A percentile compares a stretch with the other conserved stretches of the same genome.
Conservation (phyloP, 139 green algal species). For the Asterochloris erici region DNA sequence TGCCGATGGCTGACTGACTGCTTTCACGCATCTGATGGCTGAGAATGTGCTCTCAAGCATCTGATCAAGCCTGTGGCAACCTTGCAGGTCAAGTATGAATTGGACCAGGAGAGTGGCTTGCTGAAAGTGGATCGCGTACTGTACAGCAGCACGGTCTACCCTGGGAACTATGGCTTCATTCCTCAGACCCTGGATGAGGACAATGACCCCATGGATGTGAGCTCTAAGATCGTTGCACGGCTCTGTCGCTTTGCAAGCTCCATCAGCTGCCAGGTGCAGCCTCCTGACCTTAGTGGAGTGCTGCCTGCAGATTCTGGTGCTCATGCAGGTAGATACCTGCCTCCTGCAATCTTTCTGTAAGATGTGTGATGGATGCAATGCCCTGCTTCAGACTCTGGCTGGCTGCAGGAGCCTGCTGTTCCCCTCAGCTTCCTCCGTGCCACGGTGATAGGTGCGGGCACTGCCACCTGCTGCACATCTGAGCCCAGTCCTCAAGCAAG, state of each 20-base stretch:
- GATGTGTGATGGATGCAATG: too few relatives aligned
- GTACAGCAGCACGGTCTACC: slow-evolving; percentile 85
- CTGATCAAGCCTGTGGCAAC: background rate
- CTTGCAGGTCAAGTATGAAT: slow-evolving; percentile 93
- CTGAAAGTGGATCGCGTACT: slow-evolving; percentile 89
- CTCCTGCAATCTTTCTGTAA: too few relatives aligned
- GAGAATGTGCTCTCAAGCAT: too few relatives aligned
- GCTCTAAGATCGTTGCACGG: too few relatives aligned
- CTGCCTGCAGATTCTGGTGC: slow-evolving; percentile 52
- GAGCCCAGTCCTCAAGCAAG: background rate
- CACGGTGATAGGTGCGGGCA: slow-evolving; percentile 72
- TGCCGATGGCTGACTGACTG: too few relatives aligned
- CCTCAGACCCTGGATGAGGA: slow-evolving; percentile 90
- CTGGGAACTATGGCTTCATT: slow-evolving; percentile 71
- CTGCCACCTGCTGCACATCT: background rate
- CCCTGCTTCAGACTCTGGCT: background rate
- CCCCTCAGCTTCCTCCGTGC: slow-evolving; percentile 86
- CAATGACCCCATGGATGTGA: slow-evolving; percentile 87
- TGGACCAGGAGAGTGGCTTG: slow-evolving; percentile 83
- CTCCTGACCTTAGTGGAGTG: too few relatives aligned
- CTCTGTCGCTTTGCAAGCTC: too few relatives aligned
- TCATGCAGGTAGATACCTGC: slow-evolving; percentile 60
- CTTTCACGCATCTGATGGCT: too few relatives aligned
- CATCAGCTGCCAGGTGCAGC: too few relatives aligned
- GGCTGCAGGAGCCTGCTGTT: slow-evolving; percentile 71